Conservation (phyloP, 2,329 filamentous ascomycete species). For the Ceratocystis alfenasii region DNA sequence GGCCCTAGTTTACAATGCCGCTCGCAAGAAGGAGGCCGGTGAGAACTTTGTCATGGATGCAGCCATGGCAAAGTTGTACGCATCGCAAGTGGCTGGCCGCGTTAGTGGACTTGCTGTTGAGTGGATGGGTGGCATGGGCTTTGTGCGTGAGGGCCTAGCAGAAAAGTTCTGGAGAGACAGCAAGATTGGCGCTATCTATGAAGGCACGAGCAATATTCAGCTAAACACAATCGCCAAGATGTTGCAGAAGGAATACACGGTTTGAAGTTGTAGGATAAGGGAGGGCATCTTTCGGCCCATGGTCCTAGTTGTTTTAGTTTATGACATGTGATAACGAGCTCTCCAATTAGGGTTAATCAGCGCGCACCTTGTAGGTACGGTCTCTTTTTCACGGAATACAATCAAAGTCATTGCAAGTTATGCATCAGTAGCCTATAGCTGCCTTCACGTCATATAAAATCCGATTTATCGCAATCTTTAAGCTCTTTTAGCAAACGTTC, state of each 20-base stretch:
- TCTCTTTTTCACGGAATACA: too few species aligned
- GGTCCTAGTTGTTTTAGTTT: neutral
- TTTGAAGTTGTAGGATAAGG: slow-evolving; percentile 24
- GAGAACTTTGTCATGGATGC: slow-evolving; percentile 91
- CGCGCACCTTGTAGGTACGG: neutral
- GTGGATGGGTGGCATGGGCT: slow-evolving; percentile 99
- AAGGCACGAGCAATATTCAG: slow-evolving; percentile 74
- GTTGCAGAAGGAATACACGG: slow-evolving; percentile 50
- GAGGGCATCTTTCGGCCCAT: neutral
- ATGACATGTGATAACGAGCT: neutral
- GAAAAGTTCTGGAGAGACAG: slow-evolving; percentile 97
- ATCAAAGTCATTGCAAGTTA: too few species aligned
- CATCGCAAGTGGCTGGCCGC: slow-evolving; percentile 80
- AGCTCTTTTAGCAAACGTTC: too few species aligned
- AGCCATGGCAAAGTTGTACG: slow-evolving; percentile 94
- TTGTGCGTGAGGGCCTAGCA: slow-evolving; percentile 86
- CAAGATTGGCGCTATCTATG: slow-evolving; percentile 97
- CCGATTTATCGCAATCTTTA: too few species aligned
- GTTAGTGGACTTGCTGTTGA: slow-evolving; percentile 82
- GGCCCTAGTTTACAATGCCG: slow-evolving; percentile 87
- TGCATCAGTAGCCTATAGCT: too few species aligned
- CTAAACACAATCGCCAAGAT: slow-evolving; percentile 53
- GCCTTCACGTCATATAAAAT: too few species aligned
- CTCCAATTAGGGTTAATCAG: neutral
- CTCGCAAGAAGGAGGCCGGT: slow-evolving; percentile 94